These are phyloP conservation scores for Hypoxylon sp. DNA, from an alignment of 2,329 filamentous ascomycete species.

Conservation along the genomic window DNA sequence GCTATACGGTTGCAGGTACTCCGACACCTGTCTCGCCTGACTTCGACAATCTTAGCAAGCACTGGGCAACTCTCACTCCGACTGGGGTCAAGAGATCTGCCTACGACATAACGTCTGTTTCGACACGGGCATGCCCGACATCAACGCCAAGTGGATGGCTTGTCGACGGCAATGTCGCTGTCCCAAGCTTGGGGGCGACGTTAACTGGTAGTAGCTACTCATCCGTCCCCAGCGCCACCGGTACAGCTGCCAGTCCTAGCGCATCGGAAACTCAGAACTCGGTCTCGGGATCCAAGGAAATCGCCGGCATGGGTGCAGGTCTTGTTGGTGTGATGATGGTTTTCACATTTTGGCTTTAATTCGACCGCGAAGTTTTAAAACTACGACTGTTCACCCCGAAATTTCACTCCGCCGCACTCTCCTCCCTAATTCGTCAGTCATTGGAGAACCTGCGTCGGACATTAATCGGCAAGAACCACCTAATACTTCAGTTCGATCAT, in stretches of 20 bases:
- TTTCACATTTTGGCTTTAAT: constrained; percentile 66
- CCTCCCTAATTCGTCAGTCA: constrained; percentile 18
- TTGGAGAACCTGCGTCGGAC: constrained; percentile 4
- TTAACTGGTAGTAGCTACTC: constrained; percentile 55
- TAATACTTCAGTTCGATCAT: constrained; percentile 29
- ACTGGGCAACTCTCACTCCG: constrained; percentile 81
- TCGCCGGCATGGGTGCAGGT: constrained; percentile 65
- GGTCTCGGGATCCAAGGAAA: constrained; percentile 62
- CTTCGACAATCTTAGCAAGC: constrained; percentile 80
- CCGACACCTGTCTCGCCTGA: constrained; percentile 82
- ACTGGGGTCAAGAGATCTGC: constrained; percentile 75
- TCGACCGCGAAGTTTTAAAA: background rate
- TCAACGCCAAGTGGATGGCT: constrained; percentile 80
- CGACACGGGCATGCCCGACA: constrained; percentile 77
- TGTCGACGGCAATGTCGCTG: constrained; percentile 76
- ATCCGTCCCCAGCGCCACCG: constrained; percentile 53
- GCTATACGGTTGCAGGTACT: constrained; percentile 78
- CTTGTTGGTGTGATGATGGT: constrained; percentile 67
- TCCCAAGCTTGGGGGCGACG: constrained; percentile 77
- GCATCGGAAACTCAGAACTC: constrained; percentile 58
- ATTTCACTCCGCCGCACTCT: constrained; percentile 7
- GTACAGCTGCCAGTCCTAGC: constrained; percentile 48
- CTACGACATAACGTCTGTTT: constrained; percentile 74
- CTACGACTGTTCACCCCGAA: constrained; percentile 1
- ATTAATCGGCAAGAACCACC: constrained; percentile 16